Percentiles rank a stretch among this genome's conserved stretches.
phyloP scores from a whole-genome alignment of 345 rosid genomes.

The Cardamine resedifolia region DNA sequence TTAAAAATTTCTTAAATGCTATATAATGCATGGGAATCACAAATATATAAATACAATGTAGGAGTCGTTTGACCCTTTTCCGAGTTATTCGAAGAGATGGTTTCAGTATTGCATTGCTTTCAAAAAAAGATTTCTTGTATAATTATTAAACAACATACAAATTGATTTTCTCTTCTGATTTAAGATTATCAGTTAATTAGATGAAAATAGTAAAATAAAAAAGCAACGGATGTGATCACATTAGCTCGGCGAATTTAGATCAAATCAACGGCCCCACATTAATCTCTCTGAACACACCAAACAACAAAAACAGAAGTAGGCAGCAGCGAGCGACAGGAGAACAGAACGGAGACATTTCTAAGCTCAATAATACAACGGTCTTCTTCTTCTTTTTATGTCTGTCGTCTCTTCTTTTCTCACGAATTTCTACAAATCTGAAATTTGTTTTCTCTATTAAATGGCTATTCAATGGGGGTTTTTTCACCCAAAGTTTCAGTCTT shows the following conservation, averaged over 20 bases:
- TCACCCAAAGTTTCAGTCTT: constrained; percentile 17
- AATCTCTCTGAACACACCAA: constrained; percentile 26
- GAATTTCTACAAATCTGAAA: neutral
- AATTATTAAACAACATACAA: neutral
- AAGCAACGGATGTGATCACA: constrained; percentile 67
- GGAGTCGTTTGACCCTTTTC: neutral
- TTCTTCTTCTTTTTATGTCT: neutral
- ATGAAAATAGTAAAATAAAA: constrained; percentile 5
- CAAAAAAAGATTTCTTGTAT: too few species aligned
- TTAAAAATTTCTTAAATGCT: neutral
- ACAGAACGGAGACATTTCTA: constrained; percentile 42
- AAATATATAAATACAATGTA: neutral
- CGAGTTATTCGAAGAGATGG: constrained; percentile 11
- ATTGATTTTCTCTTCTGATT: neutral
- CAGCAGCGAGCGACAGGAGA: constrained; percentile 29
- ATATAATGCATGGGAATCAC: neutral
- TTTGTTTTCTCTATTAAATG: neutral
- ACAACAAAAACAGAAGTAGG: constrained; percentile 37
- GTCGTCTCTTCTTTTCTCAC: neutral
- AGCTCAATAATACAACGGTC: constrained; percentile 17
- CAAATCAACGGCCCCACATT: constrained; percentile 64
- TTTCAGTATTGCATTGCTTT: neutral
- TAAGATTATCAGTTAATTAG: neutral
- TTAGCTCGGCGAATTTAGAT: constrained; percentile 45
- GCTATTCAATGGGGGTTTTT: neutral